phyloP scores from a whole-genome alignment of 108 stramenopile genomes.

The Hondaea fermentalgiana region DNA sequence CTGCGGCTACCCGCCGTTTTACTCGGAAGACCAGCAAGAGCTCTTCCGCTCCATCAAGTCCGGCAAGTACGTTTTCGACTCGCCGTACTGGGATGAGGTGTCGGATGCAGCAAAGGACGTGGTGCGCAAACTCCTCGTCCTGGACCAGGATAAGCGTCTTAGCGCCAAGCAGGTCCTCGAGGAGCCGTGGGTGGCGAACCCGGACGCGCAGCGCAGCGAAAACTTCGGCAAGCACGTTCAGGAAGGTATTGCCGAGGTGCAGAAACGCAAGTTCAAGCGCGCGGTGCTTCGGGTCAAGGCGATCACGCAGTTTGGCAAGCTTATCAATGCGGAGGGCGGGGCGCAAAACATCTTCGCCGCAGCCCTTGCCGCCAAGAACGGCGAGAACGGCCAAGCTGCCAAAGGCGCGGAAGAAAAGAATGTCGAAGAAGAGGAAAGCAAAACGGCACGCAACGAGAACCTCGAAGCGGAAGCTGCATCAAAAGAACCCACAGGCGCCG shows the following conservation, averaged over 20 bases:
- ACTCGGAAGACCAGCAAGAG: slow-evolving; percentile 54
- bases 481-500: not conserved
- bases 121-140: slow-evolving; percentile 41
- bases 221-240: not conserved
- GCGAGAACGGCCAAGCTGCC: not conserved
- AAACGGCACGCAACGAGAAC: not conserved
- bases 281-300: not conserved
- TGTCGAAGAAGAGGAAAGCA: not conserved
- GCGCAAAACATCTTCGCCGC: not conserved
- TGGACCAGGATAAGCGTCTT: slow-evolving; percentile 56
- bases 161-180: slow-evolving; percentile 59
- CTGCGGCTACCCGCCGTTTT: slow-evolving; percentile 82
- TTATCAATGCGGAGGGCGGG: not conserved
- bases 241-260: not conserved
- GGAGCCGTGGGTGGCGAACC: slow-evolving; percentile 60
- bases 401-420: not conserved
- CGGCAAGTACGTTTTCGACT: slow-evolving; percentile 46
- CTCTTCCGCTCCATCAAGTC: slow-evolving; percentile 38
- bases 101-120: slow-evolving; percentile 53
- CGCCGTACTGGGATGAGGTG: slow-evolving; percentile 51
- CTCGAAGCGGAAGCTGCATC: not conserved
- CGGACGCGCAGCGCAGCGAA: not conserved
- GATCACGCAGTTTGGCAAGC: not conserved
- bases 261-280: not conserved
- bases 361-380: not conserved